phyloP scores from a whole-genome alignment of 805 yeast genomes.

The Sugiyamaella mastotermitis region DNA sequence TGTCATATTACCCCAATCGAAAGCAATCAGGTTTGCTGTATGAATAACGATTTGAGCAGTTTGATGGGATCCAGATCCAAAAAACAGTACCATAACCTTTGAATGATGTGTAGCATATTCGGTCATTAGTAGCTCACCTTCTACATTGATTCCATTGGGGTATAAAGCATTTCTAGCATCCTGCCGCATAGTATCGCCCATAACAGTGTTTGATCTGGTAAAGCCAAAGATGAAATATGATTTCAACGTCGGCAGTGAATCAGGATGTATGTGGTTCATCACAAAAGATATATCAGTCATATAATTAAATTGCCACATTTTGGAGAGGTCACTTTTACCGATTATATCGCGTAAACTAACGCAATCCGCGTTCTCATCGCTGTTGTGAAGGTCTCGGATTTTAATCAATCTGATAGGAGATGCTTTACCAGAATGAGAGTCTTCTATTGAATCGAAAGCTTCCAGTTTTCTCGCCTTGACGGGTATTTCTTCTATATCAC shows the following conservation, averaged over 20 bases:
- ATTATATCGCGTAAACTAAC: constrained; percentile 21
- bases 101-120: constrained; percentile 29
- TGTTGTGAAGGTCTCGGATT: constrained; percentile 16
- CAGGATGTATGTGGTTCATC: constrained; percentile 17
- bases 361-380: constrained; percentile 16
- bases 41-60: constrained; percentile 25
- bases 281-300: constrained; percentile 24
- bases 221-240: constrained; percentile 24
- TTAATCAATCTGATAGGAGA: constrained; percentile 17
- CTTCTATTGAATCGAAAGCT: no score
- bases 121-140: constrained; percentile 16
- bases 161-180: no score
- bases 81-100: constrained; percentile 28
- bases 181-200: no score
- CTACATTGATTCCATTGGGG: no score
- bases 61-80: constrained; percentile 6
- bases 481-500: no score
- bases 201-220: no score
- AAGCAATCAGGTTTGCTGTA: constrained; percentile 29
- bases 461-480: no score
- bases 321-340: no score
- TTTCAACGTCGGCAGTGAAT: constrained; percentile 10
- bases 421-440: no score
- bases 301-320: constrained; percentile 31
- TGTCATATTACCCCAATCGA: constrained; percentile 29